Evolutionary conservation across 169 alveolate genomes (phyloP), one percentile per base, ranked within the genome.

Genomic region (Theileria annulata): DNA sequence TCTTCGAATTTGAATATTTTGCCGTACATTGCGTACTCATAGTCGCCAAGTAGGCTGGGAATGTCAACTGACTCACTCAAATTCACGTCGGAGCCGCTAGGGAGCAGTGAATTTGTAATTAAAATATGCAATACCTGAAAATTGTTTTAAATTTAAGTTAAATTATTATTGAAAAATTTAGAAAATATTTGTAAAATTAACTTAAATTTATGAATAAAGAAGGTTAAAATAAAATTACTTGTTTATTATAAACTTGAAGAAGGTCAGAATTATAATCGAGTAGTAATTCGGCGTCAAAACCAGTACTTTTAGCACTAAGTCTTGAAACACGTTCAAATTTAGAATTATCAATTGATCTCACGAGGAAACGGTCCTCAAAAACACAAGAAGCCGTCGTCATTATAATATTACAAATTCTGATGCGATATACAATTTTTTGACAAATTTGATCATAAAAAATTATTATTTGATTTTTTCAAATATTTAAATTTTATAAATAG

Each of bases 21-120:
- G 23, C 97, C 97, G 85, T 93, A 93, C 97, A 94, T 94, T 42
- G 92, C 95, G 75, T 95, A 95, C 80, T 95, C 97, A 63, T 93
- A 92, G 77, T 90, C 95, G 37, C 93, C 92, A 85, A 95, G 51
- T 21, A 87, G 80, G 12, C 92, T 25, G 51, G 94, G 91, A 47
- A 87, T 49, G 76, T 80, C 90, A 87, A 67, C 71, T 80, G 78
- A 83, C 70, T 68, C 85, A 66, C 87, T 51, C 70, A 79, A 48
- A 75, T 71, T 85, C 51, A 58, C 82, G 47, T 74, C 87, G 33
- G 78, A 58, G 31, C 90, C 85, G 21, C 83, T 78, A 25, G 87
- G 87, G 42, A 82, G 70, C 37, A 87, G 37, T 54, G 60, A 82
- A 77, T 71, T 78, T 56, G 90, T 72, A 37, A 48, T 58, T 47